Evolutionary conservation across 139 green algal species (phyloP).

Genomic region (Haematococcus sp.): DNA sequence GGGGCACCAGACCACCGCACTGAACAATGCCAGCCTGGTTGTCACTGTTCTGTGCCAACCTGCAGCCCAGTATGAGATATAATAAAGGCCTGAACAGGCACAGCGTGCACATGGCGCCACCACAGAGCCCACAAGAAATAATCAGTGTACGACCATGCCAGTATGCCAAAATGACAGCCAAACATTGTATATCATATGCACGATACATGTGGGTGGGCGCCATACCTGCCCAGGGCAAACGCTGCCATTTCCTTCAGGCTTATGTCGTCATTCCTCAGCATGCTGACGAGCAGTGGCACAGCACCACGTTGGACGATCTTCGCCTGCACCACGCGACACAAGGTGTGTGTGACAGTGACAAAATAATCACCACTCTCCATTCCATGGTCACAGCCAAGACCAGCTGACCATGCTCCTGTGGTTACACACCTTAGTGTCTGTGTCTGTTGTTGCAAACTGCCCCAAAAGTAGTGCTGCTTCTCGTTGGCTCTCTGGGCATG

Average conservation of each 20-base stretch:
- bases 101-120: background rate
- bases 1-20: slow-evolving; percentile 72
- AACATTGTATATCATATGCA: too few relatives aligned
- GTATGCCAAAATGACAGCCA: slow-evolving; percentile 87
- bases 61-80: background rate
- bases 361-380: too few relatives aligned
- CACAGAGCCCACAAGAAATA: background rate
- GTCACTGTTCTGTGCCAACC: slow-evolving; percentile 88
- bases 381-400: too few relatives aligned
- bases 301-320: slow-evolving; percentile 94
- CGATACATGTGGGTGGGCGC: too few relatives aligned
- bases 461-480: slow-evolving; percentile 95
- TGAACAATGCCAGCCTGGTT: slow-evolving; percentile 91
- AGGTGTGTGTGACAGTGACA: background rate
- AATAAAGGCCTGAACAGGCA: too few relatives aligned
- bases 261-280: slow-evolving; percentile 76
- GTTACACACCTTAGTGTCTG: slow-evolving; percentile 63
- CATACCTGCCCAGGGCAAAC: slow-evolving; percentile 94
- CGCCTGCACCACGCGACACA: slow-evolving; percentile 17
- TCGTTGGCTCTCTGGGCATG: slow-evolving; percentile 89
- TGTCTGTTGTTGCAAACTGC: slow-evolving; percentile 92
- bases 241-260: slow-evolving; percentile 95
- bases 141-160: too few relatives aligned
- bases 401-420: slow-evolving; percentile 7
- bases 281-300: slow-evolving; percentile 89